Evolutionary conservation across 495 filamentous ascomycete species (phyloP).

Genomic region (Hypoxylon intermedium): DNA sequence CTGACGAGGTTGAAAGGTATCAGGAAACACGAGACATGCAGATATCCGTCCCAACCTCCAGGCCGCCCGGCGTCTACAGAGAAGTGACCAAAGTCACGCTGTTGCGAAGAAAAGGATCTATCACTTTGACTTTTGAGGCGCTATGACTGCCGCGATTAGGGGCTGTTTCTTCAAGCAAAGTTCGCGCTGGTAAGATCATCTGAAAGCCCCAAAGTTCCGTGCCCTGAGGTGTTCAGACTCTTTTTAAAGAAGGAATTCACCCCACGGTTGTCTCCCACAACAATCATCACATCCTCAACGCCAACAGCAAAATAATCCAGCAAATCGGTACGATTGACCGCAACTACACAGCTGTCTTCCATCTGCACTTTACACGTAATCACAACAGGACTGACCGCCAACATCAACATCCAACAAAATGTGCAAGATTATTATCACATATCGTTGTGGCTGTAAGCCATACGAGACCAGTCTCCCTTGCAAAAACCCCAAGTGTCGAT

Average conservation of each 20-base stretch:
- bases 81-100: constrained; percentile 6
- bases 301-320: too few species aligned
- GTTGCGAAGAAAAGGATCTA: constrained; percentile 4
- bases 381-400: not conserved
- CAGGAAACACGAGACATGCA: constrained; percentile 15
- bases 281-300: too few species aligned
- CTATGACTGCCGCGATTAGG: too few species aligned
- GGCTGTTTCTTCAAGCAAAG: too few species aligned
- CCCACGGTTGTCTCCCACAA: too few species aligned
- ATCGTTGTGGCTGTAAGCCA: constrained; percentile 29
- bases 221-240: too few species aligned
- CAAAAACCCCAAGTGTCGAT: constrained; percentile 2
- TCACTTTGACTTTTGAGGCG: too few species aligned
- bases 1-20: constrained; percentile 10
- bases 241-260: too few species aligned
- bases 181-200: not conserved
- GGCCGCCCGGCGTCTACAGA: constrained; percentile 2
- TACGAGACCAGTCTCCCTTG: constrained; percentile 23
- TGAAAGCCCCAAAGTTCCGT: too few species aligned
- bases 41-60: constrained; percentile 22
- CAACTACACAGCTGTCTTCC: not conserved
- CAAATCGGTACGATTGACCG: not conserved
- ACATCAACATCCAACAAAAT: constrained; percentile 3
- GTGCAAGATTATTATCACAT: constrained; percentile 30
- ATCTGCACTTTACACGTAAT: too few species aligned